Percentiles rank a stretch among this genome's conserved stretches.
Evolutionary conservation across 495 filamentous ascomycete species (phyloP).

Genomic region (Recurvomyces mirabilis): DNA sequence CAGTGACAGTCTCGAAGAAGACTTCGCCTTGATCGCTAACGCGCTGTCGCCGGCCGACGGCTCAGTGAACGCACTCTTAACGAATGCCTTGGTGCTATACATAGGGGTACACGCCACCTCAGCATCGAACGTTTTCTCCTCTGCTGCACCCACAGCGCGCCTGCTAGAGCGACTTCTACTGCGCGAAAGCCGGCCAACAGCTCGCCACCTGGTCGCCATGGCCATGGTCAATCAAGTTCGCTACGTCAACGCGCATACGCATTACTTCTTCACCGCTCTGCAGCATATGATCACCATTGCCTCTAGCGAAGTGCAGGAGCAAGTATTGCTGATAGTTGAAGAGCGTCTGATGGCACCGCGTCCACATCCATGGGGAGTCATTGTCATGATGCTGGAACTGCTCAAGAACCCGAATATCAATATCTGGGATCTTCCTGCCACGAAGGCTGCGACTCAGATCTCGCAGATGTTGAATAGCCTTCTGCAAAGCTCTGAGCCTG

Average conservation of each 20-base stretch:
- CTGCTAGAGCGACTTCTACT: constrained; percentile 68
- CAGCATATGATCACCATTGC: constrained; percentile 79
- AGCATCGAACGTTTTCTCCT: constrained; percentile 52
- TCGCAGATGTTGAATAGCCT: constrained; percentile 16
- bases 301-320: constrained; percentile 74
- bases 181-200: constrained; percentile 60
- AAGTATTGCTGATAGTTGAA: constrained; percentile 75
- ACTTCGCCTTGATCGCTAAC: constrained; percentile 41
- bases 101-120: constrained; percentile 61
- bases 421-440: constrained; percentile 88
- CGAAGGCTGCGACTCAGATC: constrained; percentile 79
- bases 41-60: constrained; percentile 43
- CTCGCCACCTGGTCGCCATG: constrained; percentile 71
- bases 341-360: constrained; percentile 82
- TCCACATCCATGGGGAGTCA: constrained; percentile 92
- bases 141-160: constrained; percentile 57
- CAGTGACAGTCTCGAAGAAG: constrained; percentile 45
- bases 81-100: constrained; percentile 69
- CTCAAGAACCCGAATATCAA: constrained; percentile 78
- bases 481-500: constrained; percentile 10
- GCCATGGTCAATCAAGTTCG: constrained; percentile 87
- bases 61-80: constrained; percentile 37
- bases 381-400: constrained; percentile 81
- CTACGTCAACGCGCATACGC: constrained; percentile 77
- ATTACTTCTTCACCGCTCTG: constrained; percentile 83